phyloP scores from a whole-genome alignment of 805 yeast species.

The Jamesozyma hellenica region DNA sequence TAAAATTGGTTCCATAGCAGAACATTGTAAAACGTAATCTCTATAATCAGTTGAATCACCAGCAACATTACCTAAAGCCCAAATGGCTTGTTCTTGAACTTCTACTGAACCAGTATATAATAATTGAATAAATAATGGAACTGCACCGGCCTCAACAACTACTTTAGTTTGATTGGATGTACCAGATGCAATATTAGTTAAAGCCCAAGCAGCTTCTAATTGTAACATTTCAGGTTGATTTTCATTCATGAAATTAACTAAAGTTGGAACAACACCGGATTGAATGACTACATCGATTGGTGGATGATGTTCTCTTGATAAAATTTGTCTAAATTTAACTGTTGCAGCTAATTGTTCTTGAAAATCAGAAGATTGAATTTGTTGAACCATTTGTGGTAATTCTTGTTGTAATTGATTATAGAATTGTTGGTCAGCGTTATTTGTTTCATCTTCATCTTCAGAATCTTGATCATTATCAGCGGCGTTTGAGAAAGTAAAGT shows the following conservation, averaged over 20 bases:
- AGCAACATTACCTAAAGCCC: slow-evolving; percentile 99
- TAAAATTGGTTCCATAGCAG: slow-evolving; percentile 85
- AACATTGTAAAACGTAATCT: slow-evolving; percentile 75
- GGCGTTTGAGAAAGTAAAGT: slow-evolving; percentile 40
- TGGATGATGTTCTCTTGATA: slow-evolving; percentile 90
- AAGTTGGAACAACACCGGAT: slow-evolving; percentile 85
- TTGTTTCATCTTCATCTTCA: slow-evolving; percentile 41
- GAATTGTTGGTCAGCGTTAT: slow-evolving; percentile 34
- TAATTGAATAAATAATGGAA: slow-evolving; percentile 79
- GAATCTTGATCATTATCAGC: slow-evolving; percentile 47
- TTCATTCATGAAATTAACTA: slow-evolving; percentile 74
- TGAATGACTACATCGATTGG: slow-evolving; percentile 91
- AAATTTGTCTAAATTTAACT: slow-evolving; percentile 82
- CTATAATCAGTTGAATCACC: slow-evolving; percentile 90
- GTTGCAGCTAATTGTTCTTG: slow-evolving; percentile 83
- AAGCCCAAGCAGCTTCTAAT: slow-evolving; percentile 99
- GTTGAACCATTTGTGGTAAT: slow-evolving; percentile 76
- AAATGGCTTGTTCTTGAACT: slow-evolving; percentile 95
- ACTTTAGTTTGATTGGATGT: slow-evolving; percentile 77
- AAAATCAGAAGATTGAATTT: slow-evolving; percentile 63
- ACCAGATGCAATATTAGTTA: slow-evolving; percentile 96
- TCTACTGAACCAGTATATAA: slow-evolving; percentile 74
- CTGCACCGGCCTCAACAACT: slow-evolving; percentile 90
- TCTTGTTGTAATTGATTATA: slow-evolving; percentile 48
- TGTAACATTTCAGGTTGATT: slow-evolving; percentile 79